Evolutionary conservation across 1,284 basidiomycete genomes (phyloP).

Genomic region (Ustilago xerochloae): DNA sequence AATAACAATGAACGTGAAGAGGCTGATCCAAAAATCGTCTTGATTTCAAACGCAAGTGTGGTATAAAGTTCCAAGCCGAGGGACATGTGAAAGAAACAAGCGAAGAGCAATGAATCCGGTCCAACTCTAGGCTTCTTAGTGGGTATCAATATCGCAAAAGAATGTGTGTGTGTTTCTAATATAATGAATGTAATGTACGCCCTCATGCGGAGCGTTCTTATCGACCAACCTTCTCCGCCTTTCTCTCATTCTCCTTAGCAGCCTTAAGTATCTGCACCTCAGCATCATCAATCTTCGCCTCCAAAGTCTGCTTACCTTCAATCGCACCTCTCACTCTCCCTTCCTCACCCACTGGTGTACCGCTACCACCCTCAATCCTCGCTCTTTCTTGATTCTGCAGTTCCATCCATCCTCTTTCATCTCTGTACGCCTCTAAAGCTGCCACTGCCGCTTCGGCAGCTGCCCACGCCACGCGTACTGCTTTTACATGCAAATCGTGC

Average conservation of each 20-base stretch:
- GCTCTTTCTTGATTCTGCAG: too few relatives aligned
- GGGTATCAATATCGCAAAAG: constrained; percentile 2
- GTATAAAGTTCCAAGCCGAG: too few relatives aligned
- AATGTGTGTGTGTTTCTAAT: too few relatives aligned
- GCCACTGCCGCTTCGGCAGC: constrained; percentile 51
- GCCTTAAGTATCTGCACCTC: constrained; percentile 4
- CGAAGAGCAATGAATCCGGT: background rate
- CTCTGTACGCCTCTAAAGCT: constrained; percentile 51
- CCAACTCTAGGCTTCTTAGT: background rate
- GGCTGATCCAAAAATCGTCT: too few relatives aligned
- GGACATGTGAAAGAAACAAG: too few relatives aligned
- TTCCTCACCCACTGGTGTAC: background rate
- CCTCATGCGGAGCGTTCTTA: background rate
- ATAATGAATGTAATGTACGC: too few relatives aligned
- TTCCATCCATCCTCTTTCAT: constrained; percentile 41
- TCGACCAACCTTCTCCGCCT: background rate
- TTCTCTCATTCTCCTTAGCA: background rate
- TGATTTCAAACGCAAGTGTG: too few relatives aligned
- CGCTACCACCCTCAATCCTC: background rate
- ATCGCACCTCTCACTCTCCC: constrained; percentile 1
- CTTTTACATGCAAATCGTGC: constrained; percentile 53
- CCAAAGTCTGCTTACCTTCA: background rate
- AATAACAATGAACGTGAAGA: too few relatives aligned
- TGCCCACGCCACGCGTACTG: constrained; percentile 45
- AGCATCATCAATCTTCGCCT: constrained; percentile 12